phyloP scores from a whole-genome alignment of 495 filamentous ascomycete genomes.

The Xylaria nigripes region DNA sequence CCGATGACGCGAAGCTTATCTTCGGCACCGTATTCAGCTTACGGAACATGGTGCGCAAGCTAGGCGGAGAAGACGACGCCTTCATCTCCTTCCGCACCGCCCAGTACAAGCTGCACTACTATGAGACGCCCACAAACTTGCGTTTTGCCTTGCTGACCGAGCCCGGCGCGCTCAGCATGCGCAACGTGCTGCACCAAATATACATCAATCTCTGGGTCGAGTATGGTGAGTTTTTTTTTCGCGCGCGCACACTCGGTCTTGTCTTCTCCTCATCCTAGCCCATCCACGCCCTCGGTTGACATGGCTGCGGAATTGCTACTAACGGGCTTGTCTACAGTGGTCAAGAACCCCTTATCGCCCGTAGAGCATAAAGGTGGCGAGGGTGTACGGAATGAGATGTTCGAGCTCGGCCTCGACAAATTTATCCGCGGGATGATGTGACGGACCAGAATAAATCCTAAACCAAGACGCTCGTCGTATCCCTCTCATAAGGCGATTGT shows the following conservation, averaged over 20 bases:
- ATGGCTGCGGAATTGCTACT: conserved; percentile 1
- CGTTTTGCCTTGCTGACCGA: conserved; percentile 98
- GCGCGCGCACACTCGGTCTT: background rate
- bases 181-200: conserved; percentile 91
- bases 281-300: background rate
- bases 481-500: too few species aligned
- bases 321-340: conserved; percentile 45
- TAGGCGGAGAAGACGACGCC: conserved; percentile 84
- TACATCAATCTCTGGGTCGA: conserved; percentile 97
- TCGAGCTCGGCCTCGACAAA: conserved; percentile 83
- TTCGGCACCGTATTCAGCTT: conserved; percentile 95
- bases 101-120: conserved; percentile 98
- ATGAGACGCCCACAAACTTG: conserved; percentile 90
- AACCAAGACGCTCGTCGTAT: background rate
- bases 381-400: conserved; percentile 89
- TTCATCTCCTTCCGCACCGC: conserved; percentile 85
- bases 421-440: conserved; percentile 56
- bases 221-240: conserved; percentile 53
- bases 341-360: conserved; percentile 89
- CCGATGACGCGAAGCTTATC: conserved; percentile 92
- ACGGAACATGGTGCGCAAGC: conserved; percentile 92
- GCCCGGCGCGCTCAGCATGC: conserved; percentile 78
- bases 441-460: conserved; percentile 5
- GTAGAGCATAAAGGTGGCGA: conserved; percentile 80
- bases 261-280: background rate